Percentiles rank a stretch among this genome's conserved stretches.
Evolutionary conservation across 2,329 filamentous ascomycete genomes (phyloP).

Genomic region (Sporothrix dimorphospora): DNA sequence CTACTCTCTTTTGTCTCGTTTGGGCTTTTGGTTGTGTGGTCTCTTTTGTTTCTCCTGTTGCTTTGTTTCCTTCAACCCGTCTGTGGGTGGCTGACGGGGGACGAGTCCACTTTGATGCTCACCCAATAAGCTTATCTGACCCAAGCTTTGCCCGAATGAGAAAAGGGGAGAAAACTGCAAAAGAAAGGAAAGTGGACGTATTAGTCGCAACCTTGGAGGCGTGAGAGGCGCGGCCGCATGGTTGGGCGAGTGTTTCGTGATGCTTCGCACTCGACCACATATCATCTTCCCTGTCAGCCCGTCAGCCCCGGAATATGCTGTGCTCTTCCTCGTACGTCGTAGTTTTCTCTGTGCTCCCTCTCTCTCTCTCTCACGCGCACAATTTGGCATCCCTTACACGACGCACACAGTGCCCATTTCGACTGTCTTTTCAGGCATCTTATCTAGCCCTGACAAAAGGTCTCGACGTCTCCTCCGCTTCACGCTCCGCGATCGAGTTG

Average conservation of each 20-base stretch:
- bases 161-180: background rate
- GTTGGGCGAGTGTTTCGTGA: background rate
- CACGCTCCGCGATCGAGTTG: too few relatives aligned
- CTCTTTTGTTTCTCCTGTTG: background rate
- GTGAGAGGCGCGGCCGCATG: constrained; percentile 8
- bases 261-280: background rate
- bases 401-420: too few relatives aligned
- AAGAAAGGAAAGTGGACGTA: too few relatives aligned
- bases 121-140: constrained; percentile 19
- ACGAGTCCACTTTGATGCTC: constrained; percentile 10
- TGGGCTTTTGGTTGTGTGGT: background rate
- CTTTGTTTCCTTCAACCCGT: background rate
- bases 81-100: constrained; percentile 11
- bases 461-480: too few relatives aligned
- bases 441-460: too few relatives aligned
- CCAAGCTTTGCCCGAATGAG: background rate
- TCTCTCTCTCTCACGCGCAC: background rate
- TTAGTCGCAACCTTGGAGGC: too few relatives aligned
- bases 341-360: background rate
- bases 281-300: background rate
- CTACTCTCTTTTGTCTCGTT: background rate
- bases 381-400: too few relatives aligned
- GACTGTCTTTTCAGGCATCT: too few relatives aligned
- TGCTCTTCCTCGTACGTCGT: background rate
- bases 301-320: background rate